Base-by-base conservation (phyloP, 2,329 filamentous ascomycete genomes). In the Ophiostoma ulmi region DNA sequence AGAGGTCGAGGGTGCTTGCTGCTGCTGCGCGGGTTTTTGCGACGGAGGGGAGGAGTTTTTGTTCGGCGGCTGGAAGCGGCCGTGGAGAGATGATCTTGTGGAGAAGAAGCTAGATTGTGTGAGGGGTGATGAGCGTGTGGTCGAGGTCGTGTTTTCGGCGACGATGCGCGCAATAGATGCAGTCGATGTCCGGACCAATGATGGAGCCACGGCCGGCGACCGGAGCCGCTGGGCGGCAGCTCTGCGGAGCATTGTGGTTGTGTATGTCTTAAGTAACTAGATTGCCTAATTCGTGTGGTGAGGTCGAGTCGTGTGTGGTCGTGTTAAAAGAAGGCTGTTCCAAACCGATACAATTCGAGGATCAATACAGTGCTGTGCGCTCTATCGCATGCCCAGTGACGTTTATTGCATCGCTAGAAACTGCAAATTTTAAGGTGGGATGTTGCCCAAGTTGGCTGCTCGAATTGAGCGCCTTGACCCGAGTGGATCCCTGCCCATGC, bases 211-310 rank as follows among this genome's bases (percentile, higher is more conserved):
- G 7, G 55, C 55, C 63, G 72, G 72, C 69, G 70, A 71, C 68
- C 70, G 65, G 13, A 74, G 70, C 48, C 70, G 65, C 68, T 69
- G 72, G n/a, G 69, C 52, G 22, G 71, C 73, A 31, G 71, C 71
- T 64, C 73, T 36, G 38, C 72, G 70, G 67, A 73, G 71, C 73
- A 74, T 74, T 58, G 44, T 68, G 66, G 31, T 35, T 35, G 39
- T 55, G 17, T 44, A 38, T 36, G 67, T 3, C 11, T 48, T 13
- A 17, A 48, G 44, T 48, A 5, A n/a, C 13, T 14, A 17, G 13
- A 3, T 48, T 48, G 13, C 44, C 20, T 17, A 17, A 5, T 13
- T 58, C 7, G 11, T 22, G 52, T 13, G 52, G 52, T 11, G 52
- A 58, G 6, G 22, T 26, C 22, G n/a, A 26, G n/a, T 31, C 13